phyloP scores from a whole-genome alignment of 2,329 filamentous ascomycete species.

The Huntiella bhutanensis region DNA sequence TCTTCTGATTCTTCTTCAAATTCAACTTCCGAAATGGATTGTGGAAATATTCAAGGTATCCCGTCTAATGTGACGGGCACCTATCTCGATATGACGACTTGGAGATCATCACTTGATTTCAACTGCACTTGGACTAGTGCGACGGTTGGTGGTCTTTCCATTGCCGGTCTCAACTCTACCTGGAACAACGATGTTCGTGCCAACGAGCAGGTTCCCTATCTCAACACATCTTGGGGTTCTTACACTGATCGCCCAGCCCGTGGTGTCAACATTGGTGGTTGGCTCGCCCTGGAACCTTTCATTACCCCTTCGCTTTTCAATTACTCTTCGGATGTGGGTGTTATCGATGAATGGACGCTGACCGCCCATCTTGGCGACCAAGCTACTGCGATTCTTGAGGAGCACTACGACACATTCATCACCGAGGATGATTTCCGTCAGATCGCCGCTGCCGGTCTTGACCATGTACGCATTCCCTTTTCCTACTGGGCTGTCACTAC shows the following conservation, averaged over 20 bases:
- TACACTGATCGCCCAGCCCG: constrained; percentile 48
- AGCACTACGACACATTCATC: constrained; percentile 32
- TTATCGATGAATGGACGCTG: constrained; percentile 34
- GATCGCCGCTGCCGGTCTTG: constrained; percentile 36
- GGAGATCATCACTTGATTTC: constrained; percentile 55
- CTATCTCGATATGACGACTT: constrained; percentile 49
- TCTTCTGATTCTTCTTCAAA: not conserved
- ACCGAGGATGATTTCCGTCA: constrained; percentile 33
- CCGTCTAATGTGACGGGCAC: constrained; percentile 40
- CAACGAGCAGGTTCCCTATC: constrained; percentile 44
- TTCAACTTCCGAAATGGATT: not conserved
- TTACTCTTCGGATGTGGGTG: constrained; percentile 18
- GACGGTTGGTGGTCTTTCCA: constrained; percentile 45
- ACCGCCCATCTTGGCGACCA: constrained; percentile 27
- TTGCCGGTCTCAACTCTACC: constrained; percentile 50
- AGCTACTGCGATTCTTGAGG: constrained; percentile 24
- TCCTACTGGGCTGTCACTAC: constrained; percentile 41
- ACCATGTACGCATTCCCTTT: constrained; percentile 38
- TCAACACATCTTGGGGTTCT: constrained; percentile 39
- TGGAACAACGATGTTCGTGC: constrained; percentile 49
- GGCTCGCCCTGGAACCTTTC: constrained; percentile 56
- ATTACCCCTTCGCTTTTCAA: constrained; percentile 57
- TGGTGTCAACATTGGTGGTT: constrained; percentile 55
- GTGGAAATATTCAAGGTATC: constrained; percentile 15
- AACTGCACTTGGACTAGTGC: constrained; percentile 55